Percentiles rank a stretch among this genome's conserved stretches.
phyloP scores from a whole-genome alignment of 495 filamentous ascomycete genomes.

The Aspergillus leporis region DNA sequence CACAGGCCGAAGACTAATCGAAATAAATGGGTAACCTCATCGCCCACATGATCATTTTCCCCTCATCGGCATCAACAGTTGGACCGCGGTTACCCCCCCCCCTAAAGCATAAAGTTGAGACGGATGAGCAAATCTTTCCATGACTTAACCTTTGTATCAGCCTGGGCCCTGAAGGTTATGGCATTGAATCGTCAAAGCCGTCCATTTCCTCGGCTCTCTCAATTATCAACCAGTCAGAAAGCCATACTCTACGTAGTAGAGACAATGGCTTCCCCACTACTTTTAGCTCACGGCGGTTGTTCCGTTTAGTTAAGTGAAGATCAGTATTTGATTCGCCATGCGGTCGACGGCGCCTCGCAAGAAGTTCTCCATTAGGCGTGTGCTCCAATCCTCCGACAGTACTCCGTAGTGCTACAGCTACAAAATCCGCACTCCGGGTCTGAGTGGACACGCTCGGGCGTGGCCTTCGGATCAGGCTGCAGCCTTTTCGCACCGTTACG shows the following conservation, averaged over 20 bases:
- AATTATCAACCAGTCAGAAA: neutral
- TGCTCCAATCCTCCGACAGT: neutral
- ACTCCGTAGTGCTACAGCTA: too few species aligned
- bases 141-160: too few species aligned
- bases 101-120: neutral
- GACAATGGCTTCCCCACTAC: neutral
- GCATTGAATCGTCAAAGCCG: neutral
- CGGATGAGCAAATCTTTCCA: neutral
- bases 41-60: neutral
- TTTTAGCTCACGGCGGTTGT: neutral
- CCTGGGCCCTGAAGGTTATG: neutral
- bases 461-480: too few species aligned
- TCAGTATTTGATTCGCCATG: neutral
- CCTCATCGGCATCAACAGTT: neutral
- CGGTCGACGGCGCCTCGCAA: slow-evolving; percentile 6
- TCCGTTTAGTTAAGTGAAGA: neutral
- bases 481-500: too few species aligned
- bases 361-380: slow-evolving; percentile 2
- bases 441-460: too few species aligned
- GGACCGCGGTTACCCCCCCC: neutral
- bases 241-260: neutral
- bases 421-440: too few species aligned
- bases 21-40: neutral
- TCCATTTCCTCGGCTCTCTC: neutral
- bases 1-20: neutral